Conservation (phyloP, 2,329 filamentous ascomycete species). For the Hypoxylon sp. region DNA sequence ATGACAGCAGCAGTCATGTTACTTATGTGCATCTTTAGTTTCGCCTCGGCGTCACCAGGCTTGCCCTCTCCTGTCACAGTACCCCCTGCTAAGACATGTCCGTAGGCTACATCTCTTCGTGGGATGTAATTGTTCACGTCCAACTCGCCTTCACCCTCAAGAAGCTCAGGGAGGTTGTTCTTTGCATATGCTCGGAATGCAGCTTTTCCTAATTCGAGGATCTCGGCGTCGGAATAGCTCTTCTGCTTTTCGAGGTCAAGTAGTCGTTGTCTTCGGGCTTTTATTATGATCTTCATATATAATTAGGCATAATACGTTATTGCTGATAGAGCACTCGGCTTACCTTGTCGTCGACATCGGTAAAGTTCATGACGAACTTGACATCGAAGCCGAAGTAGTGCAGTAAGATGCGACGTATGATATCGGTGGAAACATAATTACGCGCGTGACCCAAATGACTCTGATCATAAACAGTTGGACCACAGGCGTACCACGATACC, state of each 20-base stretch:
- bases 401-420: conserved; percentile 81
- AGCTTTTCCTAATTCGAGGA: conserved; percentile 56
- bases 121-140: conserved; percentile 60
- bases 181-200: conserved; percentile 66
- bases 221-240: conserved; percentile 56
- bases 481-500: conserved; percentile 89
- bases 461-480: conserved; percentile 83
- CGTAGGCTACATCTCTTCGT: conserved; percentile 62
- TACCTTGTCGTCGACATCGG: conserved; percentile 81
- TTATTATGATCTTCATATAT: conserved; percentile 63
- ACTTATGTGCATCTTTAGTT: conserved; percentile 88
- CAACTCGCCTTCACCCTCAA: conserved; percentile 54
- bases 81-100: conserved; percentile 62
- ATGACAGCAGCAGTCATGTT: conserved; percentile 62
- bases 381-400: conserved; percentile 87
- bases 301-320: conserved; percentile 66
- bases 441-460: conserved; percentile 81
- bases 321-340: conserved; percentile 65
- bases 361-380: conserved; percentile 93
- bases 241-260: conserved; percentile 83
- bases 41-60: conserved; percentile 81
- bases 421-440: conserved; percentile 92
- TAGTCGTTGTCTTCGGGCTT: conserved; percentile 78
- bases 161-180: conserved; percentile 62
- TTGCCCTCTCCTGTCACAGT: conserved; percentile 65